phyloP scores from a whole-genome alignment of 2,329 filamentous ascomycete species.

The Neodidymelliopsis sp. region DNA sequence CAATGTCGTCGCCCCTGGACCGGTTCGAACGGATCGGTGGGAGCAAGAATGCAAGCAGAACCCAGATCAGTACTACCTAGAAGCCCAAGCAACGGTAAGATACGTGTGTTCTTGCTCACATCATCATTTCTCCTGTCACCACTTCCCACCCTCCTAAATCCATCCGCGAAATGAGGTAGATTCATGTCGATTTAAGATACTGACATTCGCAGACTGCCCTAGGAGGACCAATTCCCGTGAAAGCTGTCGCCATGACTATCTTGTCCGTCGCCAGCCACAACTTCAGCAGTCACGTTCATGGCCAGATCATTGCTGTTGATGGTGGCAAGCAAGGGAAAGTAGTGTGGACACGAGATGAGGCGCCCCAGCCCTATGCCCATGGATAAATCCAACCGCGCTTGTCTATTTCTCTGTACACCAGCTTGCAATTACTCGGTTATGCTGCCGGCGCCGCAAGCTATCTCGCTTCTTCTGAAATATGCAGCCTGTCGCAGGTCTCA shows the following conservation, averaged over 20 bases:
- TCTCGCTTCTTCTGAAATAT: background rate
- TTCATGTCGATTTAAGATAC: background rate
- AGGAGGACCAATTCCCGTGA: constrained; percentile 48
- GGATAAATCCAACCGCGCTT: background rate
- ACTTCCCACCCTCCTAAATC: background rate
- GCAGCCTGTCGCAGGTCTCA: background rate
- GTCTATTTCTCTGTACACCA: background rate
- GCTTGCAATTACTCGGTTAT: background rate
- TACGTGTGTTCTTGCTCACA: background rate
- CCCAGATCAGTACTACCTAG: constrained; percentile 50
- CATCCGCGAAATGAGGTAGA: background rate
- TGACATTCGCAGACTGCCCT: constrained; percentile 42
- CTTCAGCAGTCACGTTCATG: constrained; percentile 55
- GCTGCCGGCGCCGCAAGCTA: background rate
- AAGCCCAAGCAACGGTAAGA: constrained; percentile 54
- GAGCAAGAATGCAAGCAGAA: constrained; percentile 51
- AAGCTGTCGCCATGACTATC: constrained; percentile 55
- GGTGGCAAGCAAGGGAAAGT: constrained; percentile 56
- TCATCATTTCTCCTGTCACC: background rate
- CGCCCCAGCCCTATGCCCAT: constrained; percentile 10
- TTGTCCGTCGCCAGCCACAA: constrained; percentile 57
- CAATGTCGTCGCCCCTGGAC: constrained; percentile 57
- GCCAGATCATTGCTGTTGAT: constrained; percentile 56
- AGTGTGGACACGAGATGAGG: constrained; percentile 50
- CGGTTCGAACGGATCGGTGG: constrained; percentile 56